Conservation (phyloP, 768 basidiomycete species). For the Mrakia frigida region DNA sequence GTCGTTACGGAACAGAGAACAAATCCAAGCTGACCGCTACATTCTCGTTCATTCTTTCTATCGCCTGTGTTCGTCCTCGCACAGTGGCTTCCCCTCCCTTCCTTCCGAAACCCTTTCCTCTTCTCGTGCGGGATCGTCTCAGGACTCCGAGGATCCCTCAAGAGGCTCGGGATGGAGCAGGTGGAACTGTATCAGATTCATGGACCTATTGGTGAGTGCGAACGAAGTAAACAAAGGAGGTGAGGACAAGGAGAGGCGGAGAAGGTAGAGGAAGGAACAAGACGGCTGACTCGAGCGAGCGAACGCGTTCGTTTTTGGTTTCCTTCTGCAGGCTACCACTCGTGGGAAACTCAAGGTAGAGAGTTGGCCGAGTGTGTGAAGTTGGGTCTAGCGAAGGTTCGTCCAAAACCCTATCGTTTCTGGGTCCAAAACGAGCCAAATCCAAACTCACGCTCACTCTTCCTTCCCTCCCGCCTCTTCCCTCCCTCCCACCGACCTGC, state of each 20-base stretch:
- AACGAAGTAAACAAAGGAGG: neutral
- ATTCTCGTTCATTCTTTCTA: neutral
- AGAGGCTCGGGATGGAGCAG: constrained; percentile 37
- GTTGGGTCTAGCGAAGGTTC: constrained; percentile 39
- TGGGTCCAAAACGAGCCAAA: too few relatives aligned
- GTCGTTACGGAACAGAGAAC: too few relatives aligned
- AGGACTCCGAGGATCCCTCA: constrained; percentile 35
- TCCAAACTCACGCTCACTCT: too few relatives aligned
- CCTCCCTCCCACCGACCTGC: neutral
- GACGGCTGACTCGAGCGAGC: neutral
- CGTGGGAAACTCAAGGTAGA: constrained; percentile 37
- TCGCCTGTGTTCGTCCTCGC: neutral
- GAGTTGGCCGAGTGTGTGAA: constrained; percentile 41
- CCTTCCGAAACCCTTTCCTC: constrained; percentile 37
- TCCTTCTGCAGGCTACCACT: constrained; percentile 30
- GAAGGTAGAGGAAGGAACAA: neutral
- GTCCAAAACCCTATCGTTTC: too few relatives aligned
- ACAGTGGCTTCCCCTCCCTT: constrained; percentile 37
- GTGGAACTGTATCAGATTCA: constrained; percentile 43
- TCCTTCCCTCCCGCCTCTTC: neutral
- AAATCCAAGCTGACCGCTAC: too few relatives aligned
- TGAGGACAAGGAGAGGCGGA: neutral
- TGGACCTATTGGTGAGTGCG: constrained; percentile 34
- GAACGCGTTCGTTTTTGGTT: neutral
- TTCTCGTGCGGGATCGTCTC: constrained; percentile 40